These are phyloP conservation scores for Flaveria robusta DNA, from an alignment of 129 eudicot species.

Conservation along the genomic window DNA sequence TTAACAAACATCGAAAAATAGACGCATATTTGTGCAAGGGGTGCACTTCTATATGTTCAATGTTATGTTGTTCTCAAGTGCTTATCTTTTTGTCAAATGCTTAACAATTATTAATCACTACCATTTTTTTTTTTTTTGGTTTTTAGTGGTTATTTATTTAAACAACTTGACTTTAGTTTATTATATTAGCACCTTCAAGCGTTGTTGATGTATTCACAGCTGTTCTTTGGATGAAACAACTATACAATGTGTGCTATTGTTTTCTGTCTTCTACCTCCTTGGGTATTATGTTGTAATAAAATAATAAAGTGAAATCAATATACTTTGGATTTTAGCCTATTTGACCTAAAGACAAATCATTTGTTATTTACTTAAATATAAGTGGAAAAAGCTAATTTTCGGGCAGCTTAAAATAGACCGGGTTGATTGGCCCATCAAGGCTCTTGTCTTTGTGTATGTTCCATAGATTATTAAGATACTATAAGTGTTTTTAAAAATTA, in stretches of 20 bases:
- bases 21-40: conserved; percentile 14
- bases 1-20: background rate
- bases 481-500: background rate
- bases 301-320: background rate
- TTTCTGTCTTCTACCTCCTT: conserved; percentile 27
- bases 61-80: conserved; percentile 18
- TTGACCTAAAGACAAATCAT: conserved; percentile 15
- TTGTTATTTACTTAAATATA: background rate
- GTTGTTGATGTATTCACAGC: conserved; percentile 28
- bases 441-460: background rate
- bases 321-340: conserved; percentile 12
- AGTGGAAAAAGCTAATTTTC: background rate
- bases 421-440: background rate
- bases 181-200: conserved; percentile 24
- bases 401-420: background rate
- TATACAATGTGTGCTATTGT: conserved; percentile 34
- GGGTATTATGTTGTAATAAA: background rate
- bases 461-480: background rate
- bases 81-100: conserved; percentile 1
- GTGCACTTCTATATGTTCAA: conserved; percentile 19
- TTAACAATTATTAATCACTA: conserved; percentile 9
- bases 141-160: conserved; percentile 12
- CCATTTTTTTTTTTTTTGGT: background rate
- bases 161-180: conserved; percentile 23
- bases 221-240: conserved; percentile 25